Conservation (phyloP, 192 early-diverging fungal genomes). For the Tieghemiomyces parasiticus region DNA sequence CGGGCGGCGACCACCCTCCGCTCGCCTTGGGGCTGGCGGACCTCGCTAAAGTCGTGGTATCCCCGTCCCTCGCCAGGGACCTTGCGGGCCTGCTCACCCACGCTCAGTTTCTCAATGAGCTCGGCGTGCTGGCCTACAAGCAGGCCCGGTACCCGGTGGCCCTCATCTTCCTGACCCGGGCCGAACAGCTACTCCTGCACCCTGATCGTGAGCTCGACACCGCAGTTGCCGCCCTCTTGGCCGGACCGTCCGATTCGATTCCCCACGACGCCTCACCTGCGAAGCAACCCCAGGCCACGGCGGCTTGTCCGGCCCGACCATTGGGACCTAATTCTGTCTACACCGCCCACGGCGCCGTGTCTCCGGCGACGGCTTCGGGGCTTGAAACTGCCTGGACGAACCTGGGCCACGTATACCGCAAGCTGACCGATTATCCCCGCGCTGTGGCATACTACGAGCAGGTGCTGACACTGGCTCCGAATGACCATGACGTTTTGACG, state of each 20-base stretch:
- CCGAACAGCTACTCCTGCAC: neutral
- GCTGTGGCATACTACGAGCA: slow-evolving; percentile 26
- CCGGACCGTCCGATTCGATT: neutral
- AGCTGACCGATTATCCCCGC: slow-evolving; percentile 25
- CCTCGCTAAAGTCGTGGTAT: neutral
- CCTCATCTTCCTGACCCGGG: neutral
- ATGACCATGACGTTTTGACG: slow-evolving; percentile 27
- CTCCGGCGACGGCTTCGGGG: slow-evolving; percentile 25
- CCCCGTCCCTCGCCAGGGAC: neutral
- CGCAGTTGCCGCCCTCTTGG: neutral
- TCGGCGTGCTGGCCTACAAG: slow-evolving; percentile 43
- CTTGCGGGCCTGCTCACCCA: neutral
- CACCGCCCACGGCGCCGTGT: slow-evolving; percentile 25
- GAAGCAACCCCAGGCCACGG: neutral
- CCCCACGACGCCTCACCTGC: neutral
- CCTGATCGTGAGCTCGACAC: neutral
- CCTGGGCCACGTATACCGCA: slow-evolving; percentile 46
- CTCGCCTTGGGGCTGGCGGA: neutral
- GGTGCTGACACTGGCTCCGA: slow-evolving; percentile 20
- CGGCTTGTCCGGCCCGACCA: neutral
- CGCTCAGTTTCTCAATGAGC: slow-evolving; percentile 49
- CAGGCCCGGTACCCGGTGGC: slow-evolving; percentile 24
- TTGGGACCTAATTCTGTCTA: neutral
- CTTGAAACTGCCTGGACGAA: slow-evolving; percentile 54
- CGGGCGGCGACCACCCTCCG: too few relatives aligned